A percentile compares a stretch with the other conserved stretches of the same genome.
phyloP scores from a whole-genome alignment of 345 rosid species.

The Laguncularia racemosa region DNA sequence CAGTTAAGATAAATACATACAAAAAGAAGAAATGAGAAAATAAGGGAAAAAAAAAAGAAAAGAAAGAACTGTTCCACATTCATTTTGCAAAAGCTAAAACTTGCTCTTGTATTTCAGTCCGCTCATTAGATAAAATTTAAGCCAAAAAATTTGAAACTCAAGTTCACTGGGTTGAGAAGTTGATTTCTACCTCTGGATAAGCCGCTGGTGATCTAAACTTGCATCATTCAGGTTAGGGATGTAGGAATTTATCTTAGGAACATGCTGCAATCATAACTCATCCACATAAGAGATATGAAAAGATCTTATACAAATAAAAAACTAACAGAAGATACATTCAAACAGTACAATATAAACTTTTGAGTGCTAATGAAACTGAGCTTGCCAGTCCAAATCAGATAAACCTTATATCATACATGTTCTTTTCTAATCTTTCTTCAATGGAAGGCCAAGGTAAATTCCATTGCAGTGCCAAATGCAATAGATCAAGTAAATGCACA shows the following conservation, averaged over 20 bases:
- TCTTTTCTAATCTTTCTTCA: neutral
- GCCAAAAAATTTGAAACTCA: slow-evolving; percentile 7
- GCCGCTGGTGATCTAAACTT: slow-evolving; percentile 86
- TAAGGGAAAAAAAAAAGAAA: too few species aligned
- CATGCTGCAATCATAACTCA: slow-evolving; percentile 41
- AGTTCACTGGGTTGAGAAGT: slow-evolving; percentile 9
- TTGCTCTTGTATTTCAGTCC: neutral
- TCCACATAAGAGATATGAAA: slow-evolving; percentile 10
- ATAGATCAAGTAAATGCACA: too few species aligned
- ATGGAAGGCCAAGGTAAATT: neutral
- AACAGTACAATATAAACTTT: too few species aligned
- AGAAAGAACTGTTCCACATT: too few species aligned
- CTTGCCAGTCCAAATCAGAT: too few species aligned
- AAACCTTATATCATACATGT: too few species aligned
- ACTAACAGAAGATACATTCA: neutral
- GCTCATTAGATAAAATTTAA: neutral
- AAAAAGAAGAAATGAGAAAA: too few species aligned
- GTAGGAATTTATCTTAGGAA: slow-evolving; percentile 70
- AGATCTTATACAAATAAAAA: neutral
- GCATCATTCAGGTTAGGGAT: slow-evolving; percentile 76
- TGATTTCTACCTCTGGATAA: slow-evolving; percentile 57
- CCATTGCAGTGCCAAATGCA: too few species aligned
- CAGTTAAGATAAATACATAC: too few species aligned
- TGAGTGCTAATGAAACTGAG: too few species aligned
- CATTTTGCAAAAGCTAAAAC: too few species aligned